A percentile compares a stretch with the other conserved stretches of the same genome.
Conservation (phyloP, 2,329 filamentous ascomycete species). For the Pleoardoris graminearum region DNA sequence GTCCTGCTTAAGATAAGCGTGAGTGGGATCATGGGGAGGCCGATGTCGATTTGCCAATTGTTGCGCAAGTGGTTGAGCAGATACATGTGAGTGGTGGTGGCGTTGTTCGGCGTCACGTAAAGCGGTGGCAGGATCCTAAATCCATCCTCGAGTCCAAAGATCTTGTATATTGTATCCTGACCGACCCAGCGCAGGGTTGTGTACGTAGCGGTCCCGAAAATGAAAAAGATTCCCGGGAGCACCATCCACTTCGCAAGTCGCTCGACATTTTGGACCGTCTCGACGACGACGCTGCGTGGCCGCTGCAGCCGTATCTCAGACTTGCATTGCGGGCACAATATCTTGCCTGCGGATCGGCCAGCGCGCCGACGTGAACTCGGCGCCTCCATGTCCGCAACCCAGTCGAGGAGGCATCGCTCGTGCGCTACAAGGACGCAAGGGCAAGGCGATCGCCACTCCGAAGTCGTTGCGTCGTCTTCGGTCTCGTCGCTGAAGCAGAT, state of each 20-base stretch:
- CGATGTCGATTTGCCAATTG: slow-evolving; percentile 60
- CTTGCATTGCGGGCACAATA: slow-evolving; percentile 90
- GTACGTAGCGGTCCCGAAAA: slow-evolving; percentile 52
- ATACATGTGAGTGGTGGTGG: slow-evolving; percentile 35
- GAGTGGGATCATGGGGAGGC: slow-evolving; percentile 69
- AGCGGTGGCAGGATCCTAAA: slow-evolving; percentile 55
- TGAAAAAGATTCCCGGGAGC: slow-evolving; percentile 65
- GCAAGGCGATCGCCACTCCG: slow-evolving; percentile 84
- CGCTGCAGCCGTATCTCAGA: slow-evolving; percentile 75
- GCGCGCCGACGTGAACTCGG: slow-evolving; percentile 56
- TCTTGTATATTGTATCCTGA: slow-evolving; percentile 63
- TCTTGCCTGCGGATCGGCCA: slow-evolving; percentile 56
- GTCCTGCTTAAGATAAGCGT: slow-evolving; percentile 70
- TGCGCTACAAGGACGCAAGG: slow-evolving; percentile 89
- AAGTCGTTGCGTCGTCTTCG: slow-evolving; percentile 63
- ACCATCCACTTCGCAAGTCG: slow-evolving; percentile 61
- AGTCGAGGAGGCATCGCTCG: slow-evolving; percentile 84
- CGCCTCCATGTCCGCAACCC: slow-evolving; percentile 87
- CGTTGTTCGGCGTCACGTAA: slow-evolving; percentile 39
- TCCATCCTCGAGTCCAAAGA: slow-evolving; percentile 68
- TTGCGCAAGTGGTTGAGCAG: slow-evolving; percentile 34
- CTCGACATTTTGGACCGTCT: slow-evolving; percentile 64
- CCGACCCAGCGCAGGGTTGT: slow-evolving; percentile 59
- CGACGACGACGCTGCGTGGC: slow-evolving; percentile 72
- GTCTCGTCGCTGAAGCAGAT: slow-evolving; percentile 70